Conservation (phyloP, 2,329 filamentous ascomycete species). For the Fusarium robinianum region DNA sequence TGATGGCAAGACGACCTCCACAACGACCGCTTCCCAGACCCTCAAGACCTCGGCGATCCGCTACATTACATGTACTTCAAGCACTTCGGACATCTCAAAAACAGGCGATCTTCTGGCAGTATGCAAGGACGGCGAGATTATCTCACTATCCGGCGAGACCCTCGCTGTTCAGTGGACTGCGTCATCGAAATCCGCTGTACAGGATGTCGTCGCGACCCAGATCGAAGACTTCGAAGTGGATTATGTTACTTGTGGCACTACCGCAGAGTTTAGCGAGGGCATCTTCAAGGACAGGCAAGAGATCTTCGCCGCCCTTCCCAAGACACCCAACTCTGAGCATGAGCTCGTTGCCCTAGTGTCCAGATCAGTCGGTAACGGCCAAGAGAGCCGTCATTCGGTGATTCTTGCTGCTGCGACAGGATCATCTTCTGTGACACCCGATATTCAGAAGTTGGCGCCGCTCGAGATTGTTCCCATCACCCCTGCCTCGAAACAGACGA, state of each 20-base stretch:
- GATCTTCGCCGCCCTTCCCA: conserved; percentile 55
- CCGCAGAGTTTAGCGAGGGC: conserved; percentile 56
- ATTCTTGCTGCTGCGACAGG: conserved; percentile 41
- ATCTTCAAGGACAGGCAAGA: conserved; percentile 60
- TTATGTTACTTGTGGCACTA: conserved; percentile 51
- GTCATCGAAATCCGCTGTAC: conserved; percentile 41
- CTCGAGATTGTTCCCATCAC: conserved; percentile 48
- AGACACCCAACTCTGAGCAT: conserved; percentile 50
- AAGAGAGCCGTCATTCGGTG: conserved; percentile 39
- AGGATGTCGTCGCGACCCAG: conserved; percentile 41
- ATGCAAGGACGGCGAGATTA: conserved; percentile 63
- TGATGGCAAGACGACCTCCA: conserved; percentile 57
- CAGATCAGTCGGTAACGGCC: conserved; percentile 39
- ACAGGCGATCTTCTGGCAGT: conserved; percentile 56
- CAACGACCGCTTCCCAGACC: conserved; percentile 48
- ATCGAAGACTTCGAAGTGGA: conserved; percentile 52
- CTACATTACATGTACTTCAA: conserved; percentile 43
- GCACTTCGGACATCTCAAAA: conserved; percentile 32
- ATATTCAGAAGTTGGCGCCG: conserved; percentile 44
- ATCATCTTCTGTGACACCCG: conserved; percentile 29
- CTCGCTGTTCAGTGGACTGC: conserved; percentile 43
- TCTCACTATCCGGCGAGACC: conserved; percentile 62
- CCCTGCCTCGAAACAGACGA: conserved; percentile 24
- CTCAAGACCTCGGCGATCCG: conserved; percentile 46
- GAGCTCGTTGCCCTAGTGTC: conserved; percentile 61